A percentile compares a stretch with the other conserved stretches of the same genome.
These are phyloP conservation scores for Triangularia setosa DNA, from an alignment of 2,329 filamentous ascomycete genomes.

Conservation along the genomic window DNA sequence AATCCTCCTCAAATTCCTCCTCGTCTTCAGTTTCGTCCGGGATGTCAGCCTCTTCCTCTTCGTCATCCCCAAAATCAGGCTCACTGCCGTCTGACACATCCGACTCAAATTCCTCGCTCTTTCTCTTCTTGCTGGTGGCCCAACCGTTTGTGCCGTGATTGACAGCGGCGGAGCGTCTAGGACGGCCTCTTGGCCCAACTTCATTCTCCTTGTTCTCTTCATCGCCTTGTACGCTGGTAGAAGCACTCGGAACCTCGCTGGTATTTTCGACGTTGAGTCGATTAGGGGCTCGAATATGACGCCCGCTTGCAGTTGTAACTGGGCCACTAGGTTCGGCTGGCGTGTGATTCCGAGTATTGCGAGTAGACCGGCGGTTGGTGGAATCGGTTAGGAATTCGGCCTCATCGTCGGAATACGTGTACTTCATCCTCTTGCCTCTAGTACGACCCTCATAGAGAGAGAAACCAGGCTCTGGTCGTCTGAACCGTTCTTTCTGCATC, in stretches of 20 bases:
- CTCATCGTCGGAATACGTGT: slow-evolving; percentile 87
- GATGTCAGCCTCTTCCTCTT: slow-evolving; percentile 60
- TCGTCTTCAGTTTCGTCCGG: slow-evolving; percentile 54
- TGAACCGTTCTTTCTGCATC: slow-evolving; percentile 80
- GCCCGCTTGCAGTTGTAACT: slow-evolving; percentile 76
- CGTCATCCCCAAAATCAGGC: slow-evolving; percentile 72
- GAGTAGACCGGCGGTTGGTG: slow-evolving; percentile 62
- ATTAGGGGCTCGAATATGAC: slow-evolving; percentile 70
- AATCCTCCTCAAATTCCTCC: slow-evolving; percentile 49
- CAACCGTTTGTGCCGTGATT: slow-evolving; percentile 50
- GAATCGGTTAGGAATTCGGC: slow-evolving; percentile 63
- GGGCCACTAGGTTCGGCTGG: slow-evolving; percentile 62
- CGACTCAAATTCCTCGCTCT: slow-evolving; percentile 52
- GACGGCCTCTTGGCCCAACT: slow-evolving; percentile 44
- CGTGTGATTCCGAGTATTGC: slow-evolving; percentile 70
- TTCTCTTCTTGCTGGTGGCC: slow-evolving; percentile 36
- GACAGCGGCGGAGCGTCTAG: slow-evolving; percentile 47
- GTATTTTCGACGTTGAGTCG: slow-evolving; percentile 60
- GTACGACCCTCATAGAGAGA: slow-evolving; percentile 96
- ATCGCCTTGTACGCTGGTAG: slow-evolving; percentile 45
- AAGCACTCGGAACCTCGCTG: slow-evolving; percentile 45
- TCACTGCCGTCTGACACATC: slow-evolving; percentile 64
- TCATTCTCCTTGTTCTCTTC: slow-evolving; percentile 37
- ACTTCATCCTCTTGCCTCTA: slow-evolving; percentile 91
- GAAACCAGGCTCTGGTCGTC: slow-evolving; percentile 81